Evolutionary conservation across 164 flowering plant species (phyloP), one percentile per base, ranked within the genome.

Genomic region (Cinnamomum chago): DNA sequence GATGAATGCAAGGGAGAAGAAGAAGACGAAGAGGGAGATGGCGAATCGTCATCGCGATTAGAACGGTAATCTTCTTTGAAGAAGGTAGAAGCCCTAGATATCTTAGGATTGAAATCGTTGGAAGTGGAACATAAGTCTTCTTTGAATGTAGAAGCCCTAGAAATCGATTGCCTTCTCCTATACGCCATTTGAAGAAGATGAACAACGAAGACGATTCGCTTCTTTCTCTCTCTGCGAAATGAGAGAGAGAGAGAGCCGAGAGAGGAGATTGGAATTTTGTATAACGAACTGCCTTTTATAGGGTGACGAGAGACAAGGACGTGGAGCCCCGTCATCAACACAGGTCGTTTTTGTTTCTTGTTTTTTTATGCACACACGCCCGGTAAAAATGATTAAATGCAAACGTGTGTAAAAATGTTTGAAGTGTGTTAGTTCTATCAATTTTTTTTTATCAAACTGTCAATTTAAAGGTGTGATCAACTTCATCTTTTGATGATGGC

Each of bases 101-200:
- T 67, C 9, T 3, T 24, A 1, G 75, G 62, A 68, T 23, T 28
- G 64, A 74, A 62, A 3, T 79, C 78, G 6, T 55, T 33, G 30
- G 68, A 13, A 72, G 75, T 5, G 67, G 76, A 28, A 69, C 20
- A 27, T 1, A 64, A 2, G 2, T 67, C 69, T 27, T 67, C 69
- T 27, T 30, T 67, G 77, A 85, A 85, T 0, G 87, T 85, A 12
- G 84, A 70, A 33, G 81, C 76, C 80, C 83, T 77, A 1, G 73
- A 40, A 22, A 79, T 65, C 66, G 84, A 86, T 28, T 83, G 86
- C 73, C 75, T 84, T 72, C 90, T 87, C 68, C 90, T 77, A 77
- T 87, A 87, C 62, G 90, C 90, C 90, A 87, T 87, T 1, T 6
- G 47, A 35, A 5, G 47, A 35, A 5, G 47, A 35, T 67, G 10